Conservation (phyloP, 2,329 filamentous ascomycete genomes). For the Epichloe uncinata region DNA sequence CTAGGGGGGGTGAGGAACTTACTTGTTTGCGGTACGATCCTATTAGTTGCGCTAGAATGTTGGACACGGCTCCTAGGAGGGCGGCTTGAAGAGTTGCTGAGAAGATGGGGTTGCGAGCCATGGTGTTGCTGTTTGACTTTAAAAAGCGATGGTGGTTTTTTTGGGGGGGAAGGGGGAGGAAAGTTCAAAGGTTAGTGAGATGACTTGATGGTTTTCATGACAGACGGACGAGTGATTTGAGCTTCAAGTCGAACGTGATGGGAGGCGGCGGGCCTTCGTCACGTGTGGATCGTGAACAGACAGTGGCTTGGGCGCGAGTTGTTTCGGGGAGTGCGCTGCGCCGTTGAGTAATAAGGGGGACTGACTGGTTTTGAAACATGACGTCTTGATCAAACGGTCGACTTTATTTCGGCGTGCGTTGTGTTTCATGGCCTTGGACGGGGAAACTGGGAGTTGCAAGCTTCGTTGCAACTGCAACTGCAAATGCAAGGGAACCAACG, state of each 20-base stretch:
- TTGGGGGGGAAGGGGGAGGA: accelerated
- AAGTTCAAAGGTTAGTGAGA: no score
- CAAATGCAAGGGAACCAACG: no score
- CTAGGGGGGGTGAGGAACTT: slow-evolving; percentile 12
- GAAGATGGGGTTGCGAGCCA: slow-evolving; percentile 35
- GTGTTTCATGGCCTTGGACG: background rate
- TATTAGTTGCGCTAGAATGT: slow-evolving; percentile 60
- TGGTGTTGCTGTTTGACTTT: slow-evolving; percentile 1
- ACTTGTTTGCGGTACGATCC: slow-evolving; percentile 48
- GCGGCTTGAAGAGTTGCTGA: slow-evolving; percentile 52
- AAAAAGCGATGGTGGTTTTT: no score
- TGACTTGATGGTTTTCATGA: background rate
- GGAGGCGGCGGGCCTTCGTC: background rate
- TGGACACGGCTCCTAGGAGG: slow-evolving; percentile 52
- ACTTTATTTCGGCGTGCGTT: background rate
- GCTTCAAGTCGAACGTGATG: no score
- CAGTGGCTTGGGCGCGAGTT: background rate
- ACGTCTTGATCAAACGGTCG: background rate
- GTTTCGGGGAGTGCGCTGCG: background rate
- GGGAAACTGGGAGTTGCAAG: background rate
- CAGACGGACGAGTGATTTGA: no score
- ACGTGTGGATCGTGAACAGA: background rate
- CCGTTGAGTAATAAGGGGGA: background rate
- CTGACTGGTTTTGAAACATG: background rate
- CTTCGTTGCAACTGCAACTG: no score